Base-by-base conservation (phyloP, 139 green algal species). In the Coelastrella sp. region DNA sequence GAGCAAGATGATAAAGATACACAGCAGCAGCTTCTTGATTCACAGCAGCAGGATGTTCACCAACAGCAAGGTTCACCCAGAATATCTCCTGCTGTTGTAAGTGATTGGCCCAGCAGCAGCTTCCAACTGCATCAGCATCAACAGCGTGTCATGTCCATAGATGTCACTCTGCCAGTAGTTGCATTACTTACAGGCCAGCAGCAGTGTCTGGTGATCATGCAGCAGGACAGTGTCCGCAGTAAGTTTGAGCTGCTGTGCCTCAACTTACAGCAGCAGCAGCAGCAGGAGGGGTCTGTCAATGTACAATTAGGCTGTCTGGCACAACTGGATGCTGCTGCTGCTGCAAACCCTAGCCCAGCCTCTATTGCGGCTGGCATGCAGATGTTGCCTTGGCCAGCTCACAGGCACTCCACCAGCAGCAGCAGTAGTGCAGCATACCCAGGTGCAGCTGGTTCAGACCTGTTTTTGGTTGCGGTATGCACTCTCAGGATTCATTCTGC, bases 201-300 rank as follows among this genome's bases (percentile, higher is more conserved):
- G 50, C 73, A 67, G 48, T 81, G 73, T 23, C 8, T 81, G 5
- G 17, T 81, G 30, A 25, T 53, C 13, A 81, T 67, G 71, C 71
- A 79, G n/a, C 71, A 79, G 8, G 21, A 50, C 73, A 45, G 6
- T 13, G 30, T 40, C 25, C 37, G 0, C 5, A 41, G 69, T 27
- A 30, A 45, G 19, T 81, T 32, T 34, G 73, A 81, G 53, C 53
- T 82, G 53, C 51, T 71, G 75, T 35, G 38, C 2, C 73, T 81
- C 5, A 32, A 66, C 5, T 19, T 68, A 5, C 73, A 41, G 50
- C 74, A 82, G 23, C 27, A 38, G 34, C 74, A 69, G 74, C 34
- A 35, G 75, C 73, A 53, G n/a, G n/a, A n/a, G n/a, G n/a, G n/a
- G n/a, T n/a, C n/a, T 19, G 30, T 19, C 37, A 53, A 30, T n/a